phyloP scores from a whole-genome alignment of 768 basidiomycete species.

The Mycena maculata region DNA sequence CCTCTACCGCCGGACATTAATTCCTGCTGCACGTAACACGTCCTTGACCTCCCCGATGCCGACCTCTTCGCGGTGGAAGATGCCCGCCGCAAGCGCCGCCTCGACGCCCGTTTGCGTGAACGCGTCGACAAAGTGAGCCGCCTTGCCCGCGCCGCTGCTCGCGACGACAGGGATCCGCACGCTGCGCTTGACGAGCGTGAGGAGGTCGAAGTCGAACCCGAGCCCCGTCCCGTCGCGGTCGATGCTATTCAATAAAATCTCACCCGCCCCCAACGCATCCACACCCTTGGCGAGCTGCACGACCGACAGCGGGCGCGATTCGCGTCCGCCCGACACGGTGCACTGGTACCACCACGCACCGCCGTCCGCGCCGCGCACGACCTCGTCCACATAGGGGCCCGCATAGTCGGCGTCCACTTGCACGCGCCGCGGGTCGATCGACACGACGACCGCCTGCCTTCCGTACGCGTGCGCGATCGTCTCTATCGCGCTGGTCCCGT shows the following conservation, averaged over 20 bases:
- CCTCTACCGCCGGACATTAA: conserved; percentile 57
- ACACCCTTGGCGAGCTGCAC: conserved; percentile 92
- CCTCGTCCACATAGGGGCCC: conserved; percentile 74
- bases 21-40: conserved; percentile 55
- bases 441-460: conserved; percentile 97
- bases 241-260: conserved; percentile 95
- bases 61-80: conserved; percentile 94
- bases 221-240: conserved; percentile 94
- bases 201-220: conserved; percentile 90
- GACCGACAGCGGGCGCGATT: conserved; percentile 84
- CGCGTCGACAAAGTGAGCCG: conserved; percentile 88
- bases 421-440: conserved; percentile 90
- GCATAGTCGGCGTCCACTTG: conserved; percentile 75
- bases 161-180: conserved; percentile 95
- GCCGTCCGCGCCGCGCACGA: conserved; percentile 71
- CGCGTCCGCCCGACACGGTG: conserved; percentile 94
- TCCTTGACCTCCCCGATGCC: conserved; percentile 84
- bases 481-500: conserved; percentile 91
- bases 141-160: conserved; percentile 90
- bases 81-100: conserved; percentile 95
- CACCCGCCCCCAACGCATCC: conserved; percentile 93
- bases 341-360: conserved; percentile 99
- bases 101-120: conserved; percentile 85
- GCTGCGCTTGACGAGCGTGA: conserved; percentile 76
- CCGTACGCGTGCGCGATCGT: conserved; percentile 92